Conservation (phyloP, 306 rosid genomes). For the Leucaena leucocephala region DNA sequence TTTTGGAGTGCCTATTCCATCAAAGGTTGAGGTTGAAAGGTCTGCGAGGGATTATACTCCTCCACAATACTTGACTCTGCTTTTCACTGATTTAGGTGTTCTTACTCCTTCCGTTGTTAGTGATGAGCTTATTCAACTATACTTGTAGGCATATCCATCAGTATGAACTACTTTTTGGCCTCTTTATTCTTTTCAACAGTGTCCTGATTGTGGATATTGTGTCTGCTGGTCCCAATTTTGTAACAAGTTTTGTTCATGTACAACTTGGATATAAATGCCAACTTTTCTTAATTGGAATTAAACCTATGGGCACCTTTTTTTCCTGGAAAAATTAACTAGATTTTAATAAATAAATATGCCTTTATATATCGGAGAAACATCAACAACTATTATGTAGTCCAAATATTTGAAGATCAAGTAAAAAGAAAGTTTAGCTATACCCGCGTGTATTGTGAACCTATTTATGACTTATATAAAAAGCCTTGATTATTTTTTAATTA, state of each 20-base stretch:
- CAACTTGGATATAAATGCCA: slow-evolving; percentile 10
- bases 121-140: slow-evolving; percentile 96
- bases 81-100: slow-evolving; percentile 93
- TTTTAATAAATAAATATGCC: no score
- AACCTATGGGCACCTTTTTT: neutral
- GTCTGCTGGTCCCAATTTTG: slow-evolving; percentile 28
- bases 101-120: slow-evolving; percentile 96
- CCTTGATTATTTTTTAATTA: no score
- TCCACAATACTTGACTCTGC: slow-evolving; percentile 87
- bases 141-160: slow-evolving; percentile 51
- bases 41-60: slow-evolving; percentile 98
- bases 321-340: no score
- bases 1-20: slow-evolving; percentile 91
- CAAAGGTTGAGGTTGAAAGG: slow-evolving; percentile 92
- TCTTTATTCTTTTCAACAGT: neutral
- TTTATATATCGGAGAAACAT: no score
- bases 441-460: no score
- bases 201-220: slow-evolving; percentile 19
- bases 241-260: slow-evolving; percentile 22
- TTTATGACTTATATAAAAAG: no score
- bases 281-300: neutral
- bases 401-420: no score
- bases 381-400: no score
- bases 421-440: no score
- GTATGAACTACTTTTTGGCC: neutral